Percentiles rank a stretch among this genome's conserved stretches.
phyloP scores from a whole-genome alignment of 345 rosid species.

The Excoecaria agallocha region DNA sequence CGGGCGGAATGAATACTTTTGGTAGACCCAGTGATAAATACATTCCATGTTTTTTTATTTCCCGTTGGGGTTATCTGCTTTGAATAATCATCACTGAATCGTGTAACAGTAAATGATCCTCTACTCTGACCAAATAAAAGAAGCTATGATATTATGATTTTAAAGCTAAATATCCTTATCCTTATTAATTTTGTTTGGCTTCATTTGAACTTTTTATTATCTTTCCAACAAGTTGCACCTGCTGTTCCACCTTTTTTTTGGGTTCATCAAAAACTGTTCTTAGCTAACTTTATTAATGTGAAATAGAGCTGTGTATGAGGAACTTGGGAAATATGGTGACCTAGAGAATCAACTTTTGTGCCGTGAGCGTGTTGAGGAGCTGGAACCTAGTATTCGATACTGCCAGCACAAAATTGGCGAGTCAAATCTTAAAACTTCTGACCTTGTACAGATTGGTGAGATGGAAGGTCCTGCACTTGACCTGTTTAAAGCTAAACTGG shows the following conservation, averaged over 20 bases:
- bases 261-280: background rate
- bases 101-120: background rate
- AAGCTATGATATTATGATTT: constrained; percentile 2
- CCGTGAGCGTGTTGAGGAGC: constrained; percentile 94
- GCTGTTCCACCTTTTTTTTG: background rate
- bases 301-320: constrained; percentile 90
- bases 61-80: background rate
- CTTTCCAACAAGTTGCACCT: background rate
- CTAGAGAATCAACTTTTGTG: constrained; percentile 93
- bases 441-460: constrained; percentile 87
- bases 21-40: background rate
- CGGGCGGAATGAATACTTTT: background rate
- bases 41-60: background rate
- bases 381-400: constrained; percentile 88
- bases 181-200: background rate
- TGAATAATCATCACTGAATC: background rate
- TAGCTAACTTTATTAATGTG: constrained; percentile 13
- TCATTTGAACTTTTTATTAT: background rate
- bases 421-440: constrained; percentile 86
- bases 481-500: constrained; percentile 91
- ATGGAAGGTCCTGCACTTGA: constrained; percentile 98
- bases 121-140: background rate
- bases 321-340: constrained; percentile 97
- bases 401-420: constrained; percentile 93
- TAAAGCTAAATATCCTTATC: background rate